phyloP scores from a whole-genome alignment of 2,329 filamentous ascomycete species.

The Sporothrix euskadiensis region DNA sequence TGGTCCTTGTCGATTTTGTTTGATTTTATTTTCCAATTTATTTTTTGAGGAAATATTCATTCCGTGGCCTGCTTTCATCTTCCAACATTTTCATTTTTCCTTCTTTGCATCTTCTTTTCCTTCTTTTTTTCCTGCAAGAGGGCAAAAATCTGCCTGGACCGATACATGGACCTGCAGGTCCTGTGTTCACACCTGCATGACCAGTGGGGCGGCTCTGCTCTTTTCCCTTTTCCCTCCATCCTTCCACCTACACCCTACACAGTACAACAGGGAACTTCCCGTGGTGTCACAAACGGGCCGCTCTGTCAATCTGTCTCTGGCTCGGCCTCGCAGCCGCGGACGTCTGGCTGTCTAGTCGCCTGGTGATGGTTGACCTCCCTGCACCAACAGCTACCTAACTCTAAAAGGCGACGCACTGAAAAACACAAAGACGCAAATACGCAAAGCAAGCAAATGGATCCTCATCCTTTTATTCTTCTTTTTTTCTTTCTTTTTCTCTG shows the following conservation, averaged over 20 bases:
- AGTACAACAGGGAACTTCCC: not conserved
- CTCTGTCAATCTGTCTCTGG: slow-evolving; percentile 3
- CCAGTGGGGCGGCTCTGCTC: slow-evolving; percentile 8
- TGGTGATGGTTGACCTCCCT: slow-evolving; percentile 12
- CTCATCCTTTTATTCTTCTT: not conserved
- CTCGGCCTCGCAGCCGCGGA: slow-evolving; percentile 2
- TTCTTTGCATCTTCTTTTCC: not conserved
- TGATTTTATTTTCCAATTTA: not conserved
- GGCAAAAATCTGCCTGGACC: slow-evolving; percentile 2
- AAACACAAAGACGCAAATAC: not conserved
- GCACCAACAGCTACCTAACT: not conserved
- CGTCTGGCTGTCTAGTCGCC: not conserved
- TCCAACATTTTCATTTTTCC: not conserved
- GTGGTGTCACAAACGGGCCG: slow-evolving; percentile 28
- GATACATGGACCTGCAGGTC: slow-evolving; percentile 3
- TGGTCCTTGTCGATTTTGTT: not conserved
- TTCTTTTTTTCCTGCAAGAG: not conserved
- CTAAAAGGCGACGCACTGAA: not conserved
- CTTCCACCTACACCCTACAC: no score
- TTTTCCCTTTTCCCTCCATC: not conserved
- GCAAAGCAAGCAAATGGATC: not conserved
- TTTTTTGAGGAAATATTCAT: not conserved
- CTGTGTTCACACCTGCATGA: slow-evolving; percentile 15
- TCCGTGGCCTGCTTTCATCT: not conserved
- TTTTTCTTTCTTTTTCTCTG: not conserved